These are phyloP conservation scores for Citrus australasica DNA, from an alignment of 345 rosid species.

Conservation along the genomic window DNA sequence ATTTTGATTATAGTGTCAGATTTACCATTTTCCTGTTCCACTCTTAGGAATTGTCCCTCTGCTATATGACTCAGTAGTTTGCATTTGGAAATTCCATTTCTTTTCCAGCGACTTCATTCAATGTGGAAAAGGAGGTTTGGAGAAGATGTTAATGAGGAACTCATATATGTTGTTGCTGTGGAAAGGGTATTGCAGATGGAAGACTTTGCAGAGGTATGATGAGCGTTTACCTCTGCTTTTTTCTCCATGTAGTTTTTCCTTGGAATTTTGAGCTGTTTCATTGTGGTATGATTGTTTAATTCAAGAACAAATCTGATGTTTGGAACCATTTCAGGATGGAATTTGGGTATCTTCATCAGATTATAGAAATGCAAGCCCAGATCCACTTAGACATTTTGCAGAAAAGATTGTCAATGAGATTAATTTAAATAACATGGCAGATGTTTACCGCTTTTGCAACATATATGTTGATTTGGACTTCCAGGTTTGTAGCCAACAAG, in stretches of 20 bases:
- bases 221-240: neutral
- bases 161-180: constrained; percentile 51
- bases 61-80: neutral
- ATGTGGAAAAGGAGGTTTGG: constrained; percentile 80
- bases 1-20: neutral
- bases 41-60: neutral
- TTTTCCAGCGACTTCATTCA: constrained; percentile 54
- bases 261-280: no score
- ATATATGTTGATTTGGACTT: constrained; percentile 73
- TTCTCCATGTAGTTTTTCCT: neutral
- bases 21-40: neutral
- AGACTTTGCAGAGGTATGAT: constrained; percentile 78
- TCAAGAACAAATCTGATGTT: constrained; percentile 3
- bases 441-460: constrained; percentile 76
- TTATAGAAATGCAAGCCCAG: constrained; percentile 66
- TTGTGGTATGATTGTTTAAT: neutral
- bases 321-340: constrained; percentile 56
- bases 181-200: constrained; percentile 83
- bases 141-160: constrained; percentile 53
- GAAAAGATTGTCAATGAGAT: constrained; percentile 67
- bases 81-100: constrained; percentile 3
- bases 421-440: constrained; percentile 67
- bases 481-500: constrained; percentile 47
- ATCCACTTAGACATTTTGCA: constrained; percentile 79
- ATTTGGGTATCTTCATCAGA: constrained; percentile 74